These are phyloP conservation scores for Plasmodium ovale DNA, from an alignment of 169 alveolate species.

Conservation along the genomic window DNA sequence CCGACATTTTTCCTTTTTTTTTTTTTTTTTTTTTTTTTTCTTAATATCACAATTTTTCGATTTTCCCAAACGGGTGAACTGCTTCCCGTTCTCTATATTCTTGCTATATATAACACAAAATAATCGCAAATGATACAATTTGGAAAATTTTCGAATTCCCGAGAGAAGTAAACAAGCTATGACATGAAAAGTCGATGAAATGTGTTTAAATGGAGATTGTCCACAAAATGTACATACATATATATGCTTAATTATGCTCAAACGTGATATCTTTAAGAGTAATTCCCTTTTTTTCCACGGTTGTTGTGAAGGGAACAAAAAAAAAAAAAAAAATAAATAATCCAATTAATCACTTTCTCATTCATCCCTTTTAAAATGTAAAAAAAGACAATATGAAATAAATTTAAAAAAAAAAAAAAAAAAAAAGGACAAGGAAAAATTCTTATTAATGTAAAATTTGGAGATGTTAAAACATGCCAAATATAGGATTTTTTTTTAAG, in stretches of 20 bases:
- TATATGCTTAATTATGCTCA: neutral
- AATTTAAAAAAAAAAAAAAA: conserved; percentile 12
- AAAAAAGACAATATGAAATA: conserved; percentile 1
- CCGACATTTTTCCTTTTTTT: conserved; percentile 39
- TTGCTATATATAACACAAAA: no score
- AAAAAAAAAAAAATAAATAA: no score
- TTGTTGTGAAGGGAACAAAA: neutral
- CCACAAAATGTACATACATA: conserved; percentile 1
- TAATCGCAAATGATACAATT: no score
- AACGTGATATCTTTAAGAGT: neutral
- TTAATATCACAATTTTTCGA: conserved; percentile 5
- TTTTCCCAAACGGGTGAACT: no score
- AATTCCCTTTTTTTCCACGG: conserved; percentile 5
- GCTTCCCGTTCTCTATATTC: no score
- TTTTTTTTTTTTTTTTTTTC: neutral
- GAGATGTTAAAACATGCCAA: neutral
- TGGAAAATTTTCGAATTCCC: no score
- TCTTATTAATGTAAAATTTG: neutral
- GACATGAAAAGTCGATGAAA: no score
- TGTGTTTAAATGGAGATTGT: no score
- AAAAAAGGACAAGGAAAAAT: neutral
- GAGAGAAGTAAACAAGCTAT: no score
- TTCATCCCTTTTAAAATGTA: conserved; percentile 11
- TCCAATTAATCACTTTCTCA: neutral
- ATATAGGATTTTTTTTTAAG: neutral